Percentiles rank a stretch among this genome's conserved stretches.
phyloP scores from a whole-genome alignment of 2,329 filamentous ascomycete genomes.

The Penicillium sclerotiorum region DNA sequence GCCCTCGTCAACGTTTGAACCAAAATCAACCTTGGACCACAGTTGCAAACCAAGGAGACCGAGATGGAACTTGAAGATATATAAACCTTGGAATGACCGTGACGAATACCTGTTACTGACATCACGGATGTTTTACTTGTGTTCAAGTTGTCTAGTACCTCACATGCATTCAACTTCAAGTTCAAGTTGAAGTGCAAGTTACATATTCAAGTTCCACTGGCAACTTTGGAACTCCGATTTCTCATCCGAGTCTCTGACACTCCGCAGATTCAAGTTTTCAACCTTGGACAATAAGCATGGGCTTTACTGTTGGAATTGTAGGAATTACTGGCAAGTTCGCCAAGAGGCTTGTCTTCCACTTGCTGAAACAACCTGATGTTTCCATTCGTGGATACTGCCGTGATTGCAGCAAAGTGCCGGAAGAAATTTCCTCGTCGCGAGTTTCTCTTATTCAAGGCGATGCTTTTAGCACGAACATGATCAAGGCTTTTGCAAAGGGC shows the following conservation, averaged over 20 bases:
- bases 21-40: too few relatives aligned
- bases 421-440: conserved; percentile 13
- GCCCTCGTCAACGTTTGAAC: too few relatives aligned
- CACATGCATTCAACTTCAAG: too few relatives aligned
- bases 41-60: too few relatives aligned
- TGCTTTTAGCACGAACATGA: conserved; percentile 24
- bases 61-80: too few relatives aligned
- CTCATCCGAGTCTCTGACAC: too few relatives aligned
- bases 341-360: conserved; percentile 28
- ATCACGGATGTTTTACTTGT: too few relatives aligned
- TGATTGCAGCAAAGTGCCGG: conserved; percentile 29
- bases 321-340: conserved; percentile 38
- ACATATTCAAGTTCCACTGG: too few relatives aligned
- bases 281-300: not conserved
- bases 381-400: conserved; percentile 33
- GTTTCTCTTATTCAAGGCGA: conserved; percentile 32
- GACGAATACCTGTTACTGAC: too few relatives aligned
- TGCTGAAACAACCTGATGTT: conserved; percentile 29
- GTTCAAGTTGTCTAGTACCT: too few relatives aligned
- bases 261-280: not conserved
- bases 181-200: too few relatives aligned
- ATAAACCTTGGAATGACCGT: too few relatives aligned
- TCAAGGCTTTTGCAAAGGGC: conserved; percentile 31
- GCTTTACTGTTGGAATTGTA: conserved; percentile 31
- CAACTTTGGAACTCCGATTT: not conserved